These are phyloP conservation scores for Massospora cicadina DNA, from an alignment of 371 early-diverging fungal genomes.

Conservation along the genomic window DNA sequence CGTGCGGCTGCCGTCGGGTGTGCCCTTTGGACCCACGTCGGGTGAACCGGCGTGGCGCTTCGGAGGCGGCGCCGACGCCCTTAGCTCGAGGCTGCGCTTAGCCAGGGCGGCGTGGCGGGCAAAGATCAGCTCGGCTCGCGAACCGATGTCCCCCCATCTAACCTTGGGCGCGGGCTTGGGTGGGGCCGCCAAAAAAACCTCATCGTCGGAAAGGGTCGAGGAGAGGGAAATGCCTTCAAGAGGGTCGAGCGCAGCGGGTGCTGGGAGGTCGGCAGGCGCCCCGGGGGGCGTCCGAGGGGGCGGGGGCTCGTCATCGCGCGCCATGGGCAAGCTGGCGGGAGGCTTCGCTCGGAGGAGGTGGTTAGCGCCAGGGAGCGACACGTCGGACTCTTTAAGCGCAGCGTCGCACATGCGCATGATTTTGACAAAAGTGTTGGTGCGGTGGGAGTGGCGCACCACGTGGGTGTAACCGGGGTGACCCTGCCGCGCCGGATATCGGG, in stretches of 20 bases:
- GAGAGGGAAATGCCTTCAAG: background rate
- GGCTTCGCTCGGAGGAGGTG: background rate
- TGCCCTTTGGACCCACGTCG: no score
- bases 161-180: background rate
- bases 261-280: background rate
- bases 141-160: background rate
- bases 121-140: background rate
- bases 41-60: no score
- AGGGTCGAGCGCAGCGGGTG: background rate
- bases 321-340: background rate
- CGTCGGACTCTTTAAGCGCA: background rate
- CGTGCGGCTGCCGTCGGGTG: no score
- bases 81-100: background rate
- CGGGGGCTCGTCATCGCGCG: no score
- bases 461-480: background rate
- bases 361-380: background rate
- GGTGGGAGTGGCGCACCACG: background rate
- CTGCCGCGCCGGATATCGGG: background rate
- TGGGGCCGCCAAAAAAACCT: background rate
- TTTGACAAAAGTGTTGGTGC: background rate
- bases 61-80: no score
- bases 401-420: background rate
- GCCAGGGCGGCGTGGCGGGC: background rate
- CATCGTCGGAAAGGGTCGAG: background rate
- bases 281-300: no score